Base-by-base conservation (phyloP, 2,329 filamentous ascomycete genomes). In the Colletotrichum magnum region DNA sequence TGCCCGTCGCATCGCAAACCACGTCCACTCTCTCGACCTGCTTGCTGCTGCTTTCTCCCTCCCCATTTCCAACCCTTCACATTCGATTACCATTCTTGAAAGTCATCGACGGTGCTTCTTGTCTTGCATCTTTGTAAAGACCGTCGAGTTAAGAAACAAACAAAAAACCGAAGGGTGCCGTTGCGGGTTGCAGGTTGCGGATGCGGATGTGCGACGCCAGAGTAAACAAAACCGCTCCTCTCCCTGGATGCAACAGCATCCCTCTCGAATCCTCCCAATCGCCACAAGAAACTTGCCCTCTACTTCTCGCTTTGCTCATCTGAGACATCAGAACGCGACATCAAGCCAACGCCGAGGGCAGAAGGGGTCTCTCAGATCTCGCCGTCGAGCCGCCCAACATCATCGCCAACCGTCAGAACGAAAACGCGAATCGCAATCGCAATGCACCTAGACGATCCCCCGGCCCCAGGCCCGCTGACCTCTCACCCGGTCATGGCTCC, bases 401-500 rank as follows among this genome's bases (percentile, higher is more conserved):
- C 41, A 43, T n/a, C 41, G 18, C 18, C 18, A 18, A 16, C 12
- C 41, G 41, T n/a, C 41, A n/a, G 13, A 48, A 13, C 45, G 32
- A 59, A 7, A 50, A 39, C n/a, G 32, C 57, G 16, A 32, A 58
- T 16, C 51, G 12, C 39, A 24, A 32, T 39, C 60, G 26, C 52
- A 16, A 68, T 68, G 64, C 59, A 47, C 41, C 57, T 69, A 18
- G 56, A 66, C n/a, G 57, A 52, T 21, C 32, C 67, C 9, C 64
- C 58, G 2, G 28, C 65, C 12, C 68, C 66, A 16, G 71, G 71
- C 21, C 71, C 71, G 52, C 58, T 72, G 57, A 71, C 48, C 58
- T 72, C 71, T 9, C 71, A 72, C 32, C 71, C 71, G 43, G 54
- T 72, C 59, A 58, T 41, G 54, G 59, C 39, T 28, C 48, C 61